phyloP scores from a whole-genome alignment of 495 filamentous ascomycete genomes.

The Lophiotrema nucula region DNA sequence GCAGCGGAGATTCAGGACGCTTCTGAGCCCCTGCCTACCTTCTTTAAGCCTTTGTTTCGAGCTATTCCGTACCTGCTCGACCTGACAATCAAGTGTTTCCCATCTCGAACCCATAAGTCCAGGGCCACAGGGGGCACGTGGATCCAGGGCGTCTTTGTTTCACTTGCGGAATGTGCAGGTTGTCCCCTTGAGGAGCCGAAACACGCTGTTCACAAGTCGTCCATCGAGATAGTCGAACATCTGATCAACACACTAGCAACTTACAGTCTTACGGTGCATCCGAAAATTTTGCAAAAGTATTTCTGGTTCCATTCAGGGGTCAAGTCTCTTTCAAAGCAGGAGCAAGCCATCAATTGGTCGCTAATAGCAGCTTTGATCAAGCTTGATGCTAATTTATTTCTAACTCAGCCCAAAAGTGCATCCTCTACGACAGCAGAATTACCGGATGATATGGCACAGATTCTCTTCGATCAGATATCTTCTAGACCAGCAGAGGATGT shows the following conservation, averaged over 20 bases:
- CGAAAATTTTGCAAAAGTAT: slow-evolving; percentile 14
- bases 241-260: slow-evolving; percentile 4
- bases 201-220: background rate
- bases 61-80: slow-evolving; percentile 36
- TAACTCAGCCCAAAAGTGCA: background rate
- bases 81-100: slow-evolving; percentile 32
- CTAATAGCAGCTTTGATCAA: slow-evolving; percentile 24
- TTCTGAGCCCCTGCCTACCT: slow-evolving; percentile 3
- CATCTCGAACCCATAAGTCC: slow-evolving; percentile 23
- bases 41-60: slow-evolving; percentile 13
- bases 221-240: slow-evolving; percentile 12
- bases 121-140: slow-evolving; percentile 34
- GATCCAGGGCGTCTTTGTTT: slow-evolving; percentile 38
- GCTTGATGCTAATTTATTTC: slow-evolving; percentile 24
- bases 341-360: slow-evolving; percentile 17
- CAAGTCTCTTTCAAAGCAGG: background rate
- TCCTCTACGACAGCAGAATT: background rate
- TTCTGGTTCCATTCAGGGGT: slow-evolving; percentile 30
- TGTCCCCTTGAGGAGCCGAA: slow-evolving; percentile 24
- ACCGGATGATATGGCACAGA: slow-evolving; percentile 15
- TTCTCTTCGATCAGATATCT: slow-evolving; percentile 28
- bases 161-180: slow-evolving; percentile 32
- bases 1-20: slow-evolving; percentile 21
- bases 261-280: slow-evolving; percentile 12
- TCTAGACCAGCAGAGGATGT: background rate